Evolutionary conservation across 2,329 filamentous ascomycete species (phyloP).

Genomic region (Eutypa lata): DNA sequence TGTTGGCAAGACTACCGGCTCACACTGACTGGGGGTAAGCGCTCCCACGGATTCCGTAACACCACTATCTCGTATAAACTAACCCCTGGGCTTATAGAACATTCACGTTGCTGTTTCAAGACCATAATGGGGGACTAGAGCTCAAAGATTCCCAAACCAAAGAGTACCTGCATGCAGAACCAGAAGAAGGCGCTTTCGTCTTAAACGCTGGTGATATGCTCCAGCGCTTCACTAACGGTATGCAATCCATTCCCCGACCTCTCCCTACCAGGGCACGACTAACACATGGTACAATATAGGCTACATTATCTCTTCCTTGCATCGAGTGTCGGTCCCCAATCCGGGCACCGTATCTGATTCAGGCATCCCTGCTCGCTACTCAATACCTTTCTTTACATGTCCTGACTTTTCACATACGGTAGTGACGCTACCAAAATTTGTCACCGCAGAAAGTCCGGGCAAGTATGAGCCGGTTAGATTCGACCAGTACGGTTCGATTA

Average conservation of each 20-base stretch:
- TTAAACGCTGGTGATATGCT: conserved; percentile 25
- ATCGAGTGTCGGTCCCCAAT: conserved; percentile 18
- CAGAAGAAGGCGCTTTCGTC: conserved; percentile 17
- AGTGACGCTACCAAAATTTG: conserved; percentile 16
- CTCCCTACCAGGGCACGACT: neutral
- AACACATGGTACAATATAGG: conserved; percentile 8
- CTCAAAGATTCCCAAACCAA: conserved; percentile 37
- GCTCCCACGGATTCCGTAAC: conserved; percentile 1
- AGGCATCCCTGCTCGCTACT: conserved; percentile 21
- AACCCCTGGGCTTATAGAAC: conserved; percentile 20
- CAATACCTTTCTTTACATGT: conserved; percentile 20
- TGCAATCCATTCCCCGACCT: neutral
- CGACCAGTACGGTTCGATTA: conserved; percentile 17
- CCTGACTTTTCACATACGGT: conserved; percentile 19
- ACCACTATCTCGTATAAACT: neutral
- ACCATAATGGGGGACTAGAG: conserved; percentile 48
- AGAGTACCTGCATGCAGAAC: conserved; percentile 13
- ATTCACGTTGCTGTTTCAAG: conserved; percentile 53
- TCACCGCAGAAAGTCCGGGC: conserved; percentile 11
- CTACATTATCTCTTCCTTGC: conserved; percentile 22
- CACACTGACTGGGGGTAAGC: conserved; percentile 50
- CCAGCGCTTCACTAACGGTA: conserved; percentile 23
- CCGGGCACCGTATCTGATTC: conserved; percentile 6
- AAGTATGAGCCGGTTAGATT: conserved; percentile 23
- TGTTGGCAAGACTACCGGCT: conserved; percentile 34